Base-by-base conservation (phyloP, 257 asterid genomes). In the Craterostigma plantagineum region DNA sequence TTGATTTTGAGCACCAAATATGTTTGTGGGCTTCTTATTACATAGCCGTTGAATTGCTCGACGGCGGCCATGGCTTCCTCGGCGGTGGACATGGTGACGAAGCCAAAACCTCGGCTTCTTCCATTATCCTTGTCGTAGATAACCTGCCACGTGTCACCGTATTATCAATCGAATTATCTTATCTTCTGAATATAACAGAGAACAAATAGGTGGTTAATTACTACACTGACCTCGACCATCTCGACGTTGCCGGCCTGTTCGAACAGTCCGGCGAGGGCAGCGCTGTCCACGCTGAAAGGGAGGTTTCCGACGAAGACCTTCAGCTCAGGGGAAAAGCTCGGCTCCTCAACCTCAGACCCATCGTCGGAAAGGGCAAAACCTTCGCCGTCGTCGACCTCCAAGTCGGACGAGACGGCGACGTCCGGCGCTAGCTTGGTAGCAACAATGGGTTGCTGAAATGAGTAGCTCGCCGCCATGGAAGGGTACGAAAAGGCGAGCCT, bases 51-150 rank as follows among this genome's bases (percentile, higher is more conserved):
- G 65, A 82, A 74, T 46, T 73, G 83, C 49, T 67, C 72, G 39
- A 52, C 81, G n/a, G 92, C 95, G 12, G 85, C 81, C 60, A 68
- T 70, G 42, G 59, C 93, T 66, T 75, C 98, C 62, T 76, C 67
- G 4, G 45, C 51, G 6, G 81, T 36, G 17, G 95, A 72, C 95
- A 82, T 87, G 11, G 98, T 82, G 55, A 87, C 93, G 34, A 81
- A 87, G 47, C 90, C 98, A 38, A 79, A 87, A 7, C 98, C 98
- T 58, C 92, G 65, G 56, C 98, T 87, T 60, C 90, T 72, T 61
- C 93, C 98, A 0, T 92, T 42, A 2, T 27, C 14, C 66, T 76
- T 87, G 69, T 82, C 95, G 46, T 87, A 82, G 62, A 87, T 87
- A 59, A 82, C 98, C 98, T 87, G 71, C 63, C 61, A 54, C 46